These are phyloP conservation scores for Symbiodinium natans DNA, from an alignment of 73 alveolate species.

Conservation along the genomic window DNA sequence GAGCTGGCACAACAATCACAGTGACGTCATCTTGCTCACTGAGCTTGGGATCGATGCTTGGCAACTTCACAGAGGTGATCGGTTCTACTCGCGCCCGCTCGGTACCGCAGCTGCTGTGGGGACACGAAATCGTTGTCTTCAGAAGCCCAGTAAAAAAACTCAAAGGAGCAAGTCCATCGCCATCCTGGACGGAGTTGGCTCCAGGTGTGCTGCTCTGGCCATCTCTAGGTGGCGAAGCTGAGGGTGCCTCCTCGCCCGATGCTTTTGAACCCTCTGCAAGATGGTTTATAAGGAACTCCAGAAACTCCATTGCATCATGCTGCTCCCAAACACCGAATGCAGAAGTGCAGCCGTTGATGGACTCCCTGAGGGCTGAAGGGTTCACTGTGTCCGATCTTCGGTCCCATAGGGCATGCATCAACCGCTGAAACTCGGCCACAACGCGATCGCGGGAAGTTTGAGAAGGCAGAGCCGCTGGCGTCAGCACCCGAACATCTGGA, in stretches of 20 bases:
- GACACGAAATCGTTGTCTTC: background rate
- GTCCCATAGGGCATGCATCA: background rate
- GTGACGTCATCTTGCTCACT: background rate
- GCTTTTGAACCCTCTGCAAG: background rate
- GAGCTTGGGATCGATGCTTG: background rate
- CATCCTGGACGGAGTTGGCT: background rate
- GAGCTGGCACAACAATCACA: background rate
- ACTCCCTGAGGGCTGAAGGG: background rate
- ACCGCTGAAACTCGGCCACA: background rate
- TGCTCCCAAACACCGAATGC: background rate
- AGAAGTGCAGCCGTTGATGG: background rate
- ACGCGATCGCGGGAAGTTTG: background rate
- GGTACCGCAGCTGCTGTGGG: background rate
- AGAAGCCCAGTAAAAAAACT: background rate
- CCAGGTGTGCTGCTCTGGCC: background rate
- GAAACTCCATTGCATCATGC: slow-evolving; percentile 53
- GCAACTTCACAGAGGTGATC: slow-evolving; percentile 16
- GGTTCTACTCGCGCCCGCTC: background rate
- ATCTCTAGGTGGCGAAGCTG: background rate
- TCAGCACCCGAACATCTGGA: background rate
- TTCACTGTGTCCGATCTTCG: background rate
- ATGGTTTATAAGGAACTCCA: slow-evolving; percentile 10
- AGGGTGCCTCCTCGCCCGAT: background rate
- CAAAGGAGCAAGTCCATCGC: background rate
- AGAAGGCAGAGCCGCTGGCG: background rate